phyloP scores from a whole-genome alignment of 257 asterid genomes.

The Striga asiatica region DNA sequence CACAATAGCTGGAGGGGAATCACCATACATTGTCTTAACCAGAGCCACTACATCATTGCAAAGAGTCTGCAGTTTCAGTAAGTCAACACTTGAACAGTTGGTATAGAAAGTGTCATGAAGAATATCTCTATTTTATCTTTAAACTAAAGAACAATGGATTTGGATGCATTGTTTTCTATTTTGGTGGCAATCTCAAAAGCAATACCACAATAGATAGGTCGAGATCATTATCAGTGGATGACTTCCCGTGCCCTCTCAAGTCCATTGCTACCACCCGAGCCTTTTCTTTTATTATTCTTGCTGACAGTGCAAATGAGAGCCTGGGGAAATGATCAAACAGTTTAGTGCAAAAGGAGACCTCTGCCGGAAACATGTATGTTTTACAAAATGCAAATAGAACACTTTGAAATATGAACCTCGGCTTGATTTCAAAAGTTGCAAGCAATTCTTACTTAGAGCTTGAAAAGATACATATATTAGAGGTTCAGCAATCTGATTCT shows the following conservation, averaged over 20 bases:
- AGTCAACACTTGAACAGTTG: slow-evolving; percentile 13
- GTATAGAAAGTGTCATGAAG: background rate
- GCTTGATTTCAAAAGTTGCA: background rate
- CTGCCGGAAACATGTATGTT: background rate
- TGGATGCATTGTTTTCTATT: slow-evolving; percentile 10
- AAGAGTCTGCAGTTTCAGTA: slow-evolving; percentile 44
- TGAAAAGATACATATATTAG: background rate
- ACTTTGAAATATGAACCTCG: background rate
- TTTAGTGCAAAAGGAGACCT: slow-evolving; percentile 9
- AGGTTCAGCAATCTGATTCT: slow-evolving; percentile 5
- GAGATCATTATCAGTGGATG: slow-evolving; percentile 70
- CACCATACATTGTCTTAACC: slow-evolving; percentile 72
- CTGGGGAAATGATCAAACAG: slow-evolving; percentile 25
- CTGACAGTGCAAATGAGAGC: slow-evolving; percentile 80
- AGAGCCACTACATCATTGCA: slow-evolving; percentile 78
- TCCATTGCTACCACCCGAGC: slow-evolving; percentile 79
- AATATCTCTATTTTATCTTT: background rate
- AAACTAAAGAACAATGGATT: slow-evolving; percentile 9
- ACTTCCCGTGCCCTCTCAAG: slow-evolving; percentile 93
- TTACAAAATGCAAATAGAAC: background rate
- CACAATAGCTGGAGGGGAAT: slow-evolving; percentile 91
- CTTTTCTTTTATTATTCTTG: slow-evolving; percentile 66
- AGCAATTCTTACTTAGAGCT: background rate
- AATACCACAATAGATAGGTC: slow-evolving; percentile 84
- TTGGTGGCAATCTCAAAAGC: slow-evolving; percentile 1